Percentiles rank a stretch among this genome's conserved stretches.
Evolutionary conservation across 1,139 yeast species (phyloP).

Genomic region (Taphrina communis): DNA sequence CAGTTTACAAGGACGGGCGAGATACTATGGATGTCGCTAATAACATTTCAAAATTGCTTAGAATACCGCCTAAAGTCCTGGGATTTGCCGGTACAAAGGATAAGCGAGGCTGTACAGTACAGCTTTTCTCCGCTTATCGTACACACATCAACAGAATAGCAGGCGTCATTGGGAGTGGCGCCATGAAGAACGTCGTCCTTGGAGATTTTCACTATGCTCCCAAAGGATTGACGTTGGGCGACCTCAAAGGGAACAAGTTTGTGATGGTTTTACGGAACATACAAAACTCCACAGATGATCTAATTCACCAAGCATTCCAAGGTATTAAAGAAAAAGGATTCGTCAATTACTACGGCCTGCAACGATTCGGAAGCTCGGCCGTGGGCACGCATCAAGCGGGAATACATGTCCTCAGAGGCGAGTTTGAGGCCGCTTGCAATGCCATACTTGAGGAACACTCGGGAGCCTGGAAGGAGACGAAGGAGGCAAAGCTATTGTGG

Average conservation of each 20-base stretch:
- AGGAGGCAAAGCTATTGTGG: slow-evolving; percentile 64
- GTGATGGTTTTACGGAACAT: slow-evolving; percentile 69
- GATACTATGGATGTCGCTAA: slow-evolving; percentile 96
- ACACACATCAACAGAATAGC: slow-evolving; percentile 80
- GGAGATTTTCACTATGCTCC: slow-evolving; percentile 59
- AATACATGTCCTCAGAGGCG: slow-evolving; percentile 66
- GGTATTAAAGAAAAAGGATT: slow-evolving; percentile 74
- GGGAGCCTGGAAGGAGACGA: slow-evolving; percentile 53
- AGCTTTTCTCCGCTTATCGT: slow-evolving; percentile 71
- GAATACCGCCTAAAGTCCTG: slow-evolving; percentile 71
- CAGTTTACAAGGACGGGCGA: slow-evolving; percentile 88
- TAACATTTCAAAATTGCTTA: slow-evolving; percentile 70
- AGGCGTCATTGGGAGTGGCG: slow-evolving; percentile 67
- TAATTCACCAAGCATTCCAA: slow-evolving; percentile 61
- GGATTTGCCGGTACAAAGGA: slow-evolving; percentile 96
- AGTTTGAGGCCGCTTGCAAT: slow-evolving; percentile 82
- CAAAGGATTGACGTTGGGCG: slow-evolving; percentile 73
- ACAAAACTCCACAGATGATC: slow-evolving; percentile 49
- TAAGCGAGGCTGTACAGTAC: slow-evolving; percentile 94
- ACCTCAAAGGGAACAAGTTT: slow-evolving; percentile 85
- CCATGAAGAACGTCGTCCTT: slow-evolving; percentile 72
- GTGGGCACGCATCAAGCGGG: slow-evolving; percentile 90
- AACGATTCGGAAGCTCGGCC: slow-evolving; percentile 94
- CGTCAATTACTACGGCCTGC: slow-evolving; percentile 95
- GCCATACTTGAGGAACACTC: slow-evolving; percentile 84